Conservation (phyloP, 2,329 filamentous ascomycete genomes). For the Colletotrichum sp. region DNA sequence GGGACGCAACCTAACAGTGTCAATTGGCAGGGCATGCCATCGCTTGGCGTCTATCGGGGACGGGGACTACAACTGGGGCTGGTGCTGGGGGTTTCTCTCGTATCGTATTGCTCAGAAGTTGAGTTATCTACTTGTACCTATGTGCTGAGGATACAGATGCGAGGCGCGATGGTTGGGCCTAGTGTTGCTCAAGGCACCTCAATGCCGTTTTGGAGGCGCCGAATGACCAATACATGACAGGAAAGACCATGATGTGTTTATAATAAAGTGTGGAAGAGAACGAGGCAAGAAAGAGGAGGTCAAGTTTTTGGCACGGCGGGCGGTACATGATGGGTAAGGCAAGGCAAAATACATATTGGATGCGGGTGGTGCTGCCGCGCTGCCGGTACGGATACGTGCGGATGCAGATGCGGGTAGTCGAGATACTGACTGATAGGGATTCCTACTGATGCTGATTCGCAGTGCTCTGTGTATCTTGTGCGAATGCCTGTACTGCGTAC, state of each 20-base stretch:
- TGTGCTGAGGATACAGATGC: neutral
- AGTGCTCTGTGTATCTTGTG: neutral
- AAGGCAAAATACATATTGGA: neutral
- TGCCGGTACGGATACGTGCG: neutral
- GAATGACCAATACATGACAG: neutral
- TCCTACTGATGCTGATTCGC: neutral
- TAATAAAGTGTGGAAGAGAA: neutral
- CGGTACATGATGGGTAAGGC: neutral
- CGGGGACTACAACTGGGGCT: neutral
- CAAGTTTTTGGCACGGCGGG: neutral
- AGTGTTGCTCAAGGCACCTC: neutral
- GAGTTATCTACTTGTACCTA: neutral
- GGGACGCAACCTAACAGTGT: constrained; percentile 14
- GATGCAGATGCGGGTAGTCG: neutral
- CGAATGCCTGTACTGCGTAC: neutral
- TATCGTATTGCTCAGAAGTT: neutral
- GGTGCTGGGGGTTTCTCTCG: neutral
- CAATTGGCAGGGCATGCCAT: neutral
- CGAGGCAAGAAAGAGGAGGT: neutral
- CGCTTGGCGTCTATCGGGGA: neutral
- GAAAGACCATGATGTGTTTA: neutral
- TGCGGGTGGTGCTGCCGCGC: neutral
- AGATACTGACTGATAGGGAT: neutral
- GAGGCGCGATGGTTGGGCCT: neutral
- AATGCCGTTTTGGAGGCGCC: neutral